phyloP scores from a whole-genome alignment of 2,329 filamentous ascomycete genomes.

The Exophiala sp. region DNA sequence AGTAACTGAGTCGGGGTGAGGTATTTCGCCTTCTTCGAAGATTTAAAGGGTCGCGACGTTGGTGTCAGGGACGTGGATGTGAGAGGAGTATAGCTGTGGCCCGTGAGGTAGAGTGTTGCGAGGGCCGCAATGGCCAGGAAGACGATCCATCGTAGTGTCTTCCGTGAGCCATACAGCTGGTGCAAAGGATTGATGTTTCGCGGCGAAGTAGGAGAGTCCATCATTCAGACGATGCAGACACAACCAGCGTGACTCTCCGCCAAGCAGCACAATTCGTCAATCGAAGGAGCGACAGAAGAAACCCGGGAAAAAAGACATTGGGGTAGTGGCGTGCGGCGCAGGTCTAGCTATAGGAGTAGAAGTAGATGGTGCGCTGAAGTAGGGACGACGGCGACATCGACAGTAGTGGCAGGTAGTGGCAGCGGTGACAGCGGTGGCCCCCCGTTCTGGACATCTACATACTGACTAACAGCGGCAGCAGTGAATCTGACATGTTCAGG shows the following conservation, averaged over 20 bases:
- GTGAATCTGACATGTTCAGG: not conserved
- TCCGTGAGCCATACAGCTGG: slow-evolving; percentile 15
- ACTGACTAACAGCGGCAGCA: not conserved
- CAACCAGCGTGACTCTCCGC: not conserved
- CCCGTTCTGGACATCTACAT: too few relatives aligned
- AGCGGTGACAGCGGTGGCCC: too few relatives aligned
- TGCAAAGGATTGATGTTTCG: slow-evolving; percentile 18
- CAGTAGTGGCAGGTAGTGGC: too few relatives aligned
- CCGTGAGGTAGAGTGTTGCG: slow-evolving; percentile 12
- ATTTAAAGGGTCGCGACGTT: not conserved
- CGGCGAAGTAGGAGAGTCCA: slow-evolving; percentile 10
- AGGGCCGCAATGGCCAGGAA: slow-evolving; percentile 19
- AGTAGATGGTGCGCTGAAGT: not conserved
- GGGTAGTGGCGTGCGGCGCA: too few relatives aligned
- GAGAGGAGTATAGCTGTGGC: slow-evolving; percentile 9
- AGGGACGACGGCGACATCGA: not conserved
- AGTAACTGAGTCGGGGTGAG: slow-evolving; percentile 16
- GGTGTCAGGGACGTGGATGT: not conserved
- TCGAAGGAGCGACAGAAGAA: not conserved
- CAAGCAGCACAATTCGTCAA: not conserved
- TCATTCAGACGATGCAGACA: not conserved
- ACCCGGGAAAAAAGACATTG: too few relatives aligned
- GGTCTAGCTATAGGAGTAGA: too few relatives aligned
- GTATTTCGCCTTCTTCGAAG: slow-evolving; percentile 9
- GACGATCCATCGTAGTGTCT: slow-evolving; percentile 16